Conservation (phyloP, 2,329 filamentous ascomycete species). For the Talaromyces piceae region DNA sequence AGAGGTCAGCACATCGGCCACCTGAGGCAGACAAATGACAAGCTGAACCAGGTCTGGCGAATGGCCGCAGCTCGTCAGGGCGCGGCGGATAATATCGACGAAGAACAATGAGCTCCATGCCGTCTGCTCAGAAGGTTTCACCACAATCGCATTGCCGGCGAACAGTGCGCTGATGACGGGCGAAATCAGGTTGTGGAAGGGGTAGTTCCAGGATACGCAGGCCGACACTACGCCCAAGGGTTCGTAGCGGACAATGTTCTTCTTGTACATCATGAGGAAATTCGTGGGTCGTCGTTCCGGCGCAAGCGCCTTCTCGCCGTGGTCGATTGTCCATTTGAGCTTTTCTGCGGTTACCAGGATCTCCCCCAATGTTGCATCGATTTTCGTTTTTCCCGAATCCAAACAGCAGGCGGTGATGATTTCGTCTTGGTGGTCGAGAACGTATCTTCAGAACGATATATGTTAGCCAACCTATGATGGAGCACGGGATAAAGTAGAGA, state of each 20-base stretch:
- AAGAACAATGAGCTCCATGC: slow-evolving; percentile 89
- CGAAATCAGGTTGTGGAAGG: slow-evolving; percentile 90
- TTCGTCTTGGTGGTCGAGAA: slow-evolving; percentile 80
- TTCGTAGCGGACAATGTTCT: slow-evolving; percentile 82
- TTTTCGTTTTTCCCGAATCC: slow-evolving; percentile 92
- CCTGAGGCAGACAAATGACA: slow-evolving; percentile 79
- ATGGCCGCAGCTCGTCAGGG: slow-evolving; percentile 74
- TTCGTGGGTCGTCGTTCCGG: slow-evolving; percentile 75
- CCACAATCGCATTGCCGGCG: slow-evolving; percentile 80
- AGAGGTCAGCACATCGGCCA: slow-evolving; percentile 72
- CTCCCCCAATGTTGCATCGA: slow-evolving; percentile 90
- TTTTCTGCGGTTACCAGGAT: slow-evolving; percentile 92
- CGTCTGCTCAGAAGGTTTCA: slow-evolving; percentile 93
- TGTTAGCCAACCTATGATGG: background rate
- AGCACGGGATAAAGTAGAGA: background rate
- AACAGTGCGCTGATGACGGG: slow-evolving; percentile 88
- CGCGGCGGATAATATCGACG: slow-evolving; percentile 66
- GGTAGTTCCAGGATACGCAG: slow-evolving; percentile 94
- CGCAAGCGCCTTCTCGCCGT: slow-evolving; percentile 74
- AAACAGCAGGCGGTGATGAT: slow-evolving; percentile 81
- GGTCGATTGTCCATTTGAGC: slow-evolving; percentile 83
- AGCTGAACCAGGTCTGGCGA: slow-evolving; percentile 75
- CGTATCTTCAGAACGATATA: slow-evolving; percentile 42
- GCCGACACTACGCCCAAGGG: slow-evolving; percentile 88
- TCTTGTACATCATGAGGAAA: slow-evolving; percentile 91